These are phyloP conservation scores for Sideroxylon spinosum DNA, from an alignment of 179 eudicot species.

Conservation along the genomic window DNA sequence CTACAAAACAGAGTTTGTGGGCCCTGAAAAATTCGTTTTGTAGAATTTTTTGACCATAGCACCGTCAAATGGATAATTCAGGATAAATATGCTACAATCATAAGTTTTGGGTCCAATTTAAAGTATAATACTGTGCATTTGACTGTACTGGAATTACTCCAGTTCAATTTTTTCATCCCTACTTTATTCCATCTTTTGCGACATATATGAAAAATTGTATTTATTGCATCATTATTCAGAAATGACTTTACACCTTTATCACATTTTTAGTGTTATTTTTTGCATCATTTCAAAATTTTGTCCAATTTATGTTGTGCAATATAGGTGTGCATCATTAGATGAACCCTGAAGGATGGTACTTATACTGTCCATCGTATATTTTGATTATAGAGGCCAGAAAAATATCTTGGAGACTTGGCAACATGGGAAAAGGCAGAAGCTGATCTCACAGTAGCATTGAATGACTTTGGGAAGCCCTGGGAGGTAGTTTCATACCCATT, in stretches of 20 bases:
- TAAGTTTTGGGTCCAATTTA: background rate
- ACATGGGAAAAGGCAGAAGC: conserved; percentile 93
- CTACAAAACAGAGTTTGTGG: background rate
- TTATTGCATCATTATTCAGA: no score
- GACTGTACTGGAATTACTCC: conserved; percentile 1
- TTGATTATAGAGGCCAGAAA: conserved; percentile 80
- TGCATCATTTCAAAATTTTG: background rate
- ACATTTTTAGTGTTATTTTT: background rate
- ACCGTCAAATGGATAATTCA: no score
- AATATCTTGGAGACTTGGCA: conserved; percentile 71
- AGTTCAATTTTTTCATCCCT: background rate
- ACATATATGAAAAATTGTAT: background rate
- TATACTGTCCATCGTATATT: background rate
- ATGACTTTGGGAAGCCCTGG: conserved; percentile 91
- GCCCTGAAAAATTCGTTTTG: background rate
- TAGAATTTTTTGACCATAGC: no score
- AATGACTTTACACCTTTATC: no score
- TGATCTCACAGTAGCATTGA: conserved; percentile 76
- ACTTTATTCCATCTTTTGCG: background rate
- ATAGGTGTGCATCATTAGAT: background rate
- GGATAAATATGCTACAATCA: background rate
- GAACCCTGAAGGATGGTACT: background rate
- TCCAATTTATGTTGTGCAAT: no score
- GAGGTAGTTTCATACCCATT: conserved; percentile 43
- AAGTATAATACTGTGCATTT: background rate